phyloP scores from a whole-genome alignment of 805 yeast species.

The Candida insectorum region DNA sequence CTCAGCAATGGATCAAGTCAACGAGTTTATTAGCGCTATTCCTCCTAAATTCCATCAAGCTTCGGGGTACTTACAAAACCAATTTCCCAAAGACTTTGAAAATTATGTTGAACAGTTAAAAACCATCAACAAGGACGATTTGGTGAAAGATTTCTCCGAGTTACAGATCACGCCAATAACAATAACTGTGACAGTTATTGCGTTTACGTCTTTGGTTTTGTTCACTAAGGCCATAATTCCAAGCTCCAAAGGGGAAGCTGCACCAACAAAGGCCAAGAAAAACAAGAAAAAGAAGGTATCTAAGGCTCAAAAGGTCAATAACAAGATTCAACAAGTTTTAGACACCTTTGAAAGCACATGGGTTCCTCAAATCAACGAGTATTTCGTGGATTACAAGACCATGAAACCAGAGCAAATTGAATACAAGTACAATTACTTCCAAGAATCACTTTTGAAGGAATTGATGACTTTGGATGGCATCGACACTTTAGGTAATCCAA shows the following conservation, averaged over 20 bases:
- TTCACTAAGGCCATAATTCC: slow-evolving; percentile 17
- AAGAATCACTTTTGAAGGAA: slow-evolving; percentile 65
- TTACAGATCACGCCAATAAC: slow-evolving; percentile 33
- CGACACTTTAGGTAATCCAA: slow-evolving; percentile 48
- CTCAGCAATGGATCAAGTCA: slow-evolving; percentile 10
- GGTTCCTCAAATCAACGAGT: slow-evolving; percentile 37
- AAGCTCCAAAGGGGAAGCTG: not conserved
- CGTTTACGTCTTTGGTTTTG: slow-evolving; percentile 22
- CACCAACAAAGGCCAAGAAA: slow-evolving; percentile 9
- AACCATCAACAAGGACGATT: slow-evolving; percentile 15
- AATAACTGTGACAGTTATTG: slow-evolving; percentile 23
- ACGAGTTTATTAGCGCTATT: slow-evolving; percentile 7
- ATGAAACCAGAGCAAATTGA: slow-evolving; percentile 29
- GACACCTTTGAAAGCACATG: slow-evolving; percentile 38
- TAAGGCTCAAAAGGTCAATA: slow-evolving; percentile 39
- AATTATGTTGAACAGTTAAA: slow-evolving; percentile 7
- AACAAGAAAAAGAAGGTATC: slow-evolving; percentile 34
- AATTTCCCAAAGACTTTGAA: slow-evolving; percentile 7
- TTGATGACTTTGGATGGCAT: slow-evolving; percentile 65
- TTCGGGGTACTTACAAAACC: slow-evolving; percentile 2
- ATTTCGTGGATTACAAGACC: slow-evolving; percentile 22
- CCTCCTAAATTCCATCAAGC: slow-evolving; percentile 9
- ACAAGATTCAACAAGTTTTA: slow-evolving; percentile 35
- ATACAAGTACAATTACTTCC: slow-evolving; percentile 56
- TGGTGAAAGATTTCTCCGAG: slow-evolving; percentile 26